Evolutionary conservation across 345 rosid genomes (phyloP).

Genomic region (Gossypium thurberi): DNA sequence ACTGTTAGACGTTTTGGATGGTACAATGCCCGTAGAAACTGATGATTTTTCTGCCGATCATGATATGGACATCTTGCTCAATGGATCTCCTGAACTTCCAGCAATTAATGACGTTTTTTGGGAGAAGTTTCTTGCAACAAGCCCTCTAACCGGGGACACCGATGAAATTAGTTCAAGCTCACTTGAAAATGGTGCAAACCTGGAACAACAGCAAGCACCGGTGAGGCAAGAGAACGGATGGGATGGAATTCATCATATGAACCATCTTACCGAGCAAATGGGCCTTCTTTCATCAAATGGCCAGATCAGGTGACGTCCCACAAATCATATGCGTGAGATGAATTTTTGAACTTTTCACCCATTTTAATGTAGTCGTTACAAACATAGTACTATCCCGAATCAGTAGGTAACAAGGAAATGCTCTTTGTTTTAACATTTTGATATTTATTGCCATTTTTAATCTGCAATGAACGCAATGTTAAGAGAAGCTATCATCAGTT

Average conservation of each 20-base stretch:
- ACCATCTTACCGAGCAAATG: constrained; percentile 64
- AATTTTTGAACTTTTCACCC: neutral
- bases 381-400: neutral
- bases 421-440: neutral
- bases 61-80: constrained; percentile 36
- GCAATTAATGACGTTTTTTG: constrained; percentile 50
- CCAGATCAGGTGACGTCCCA: constrained; percentile 24
- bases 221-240: constrained; percentile 29
- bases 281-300: constrained; percentile 51
- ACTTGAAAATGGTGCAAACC: constrained; percentile 28
- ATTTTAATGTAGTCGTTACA: neutral
- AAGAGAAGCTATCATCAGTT: neutral
- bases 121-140: neutral
- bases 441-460: neutral
- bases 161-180: constrained; percentile 25
- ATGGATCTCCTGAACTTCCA: constrained; percentile 47
- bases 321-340: neutral
- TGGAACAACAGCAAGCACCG: constrained; percentile 27
- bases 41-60: constrained; percentile 34
- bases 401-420: neutral
- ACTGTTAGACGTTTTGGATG: constrained; percentile 33
- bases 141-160: neutral
- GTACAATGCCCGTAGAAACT: constrained; percentile 24
- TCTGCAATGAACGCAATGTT: neutral
- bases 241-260: constrained; percentile 44